Percentiles rank a stretch among this genome's conserved stretches.
Conservation (phyloP, 164 flowering plant species). For the Umbellularia californica region DNA sequence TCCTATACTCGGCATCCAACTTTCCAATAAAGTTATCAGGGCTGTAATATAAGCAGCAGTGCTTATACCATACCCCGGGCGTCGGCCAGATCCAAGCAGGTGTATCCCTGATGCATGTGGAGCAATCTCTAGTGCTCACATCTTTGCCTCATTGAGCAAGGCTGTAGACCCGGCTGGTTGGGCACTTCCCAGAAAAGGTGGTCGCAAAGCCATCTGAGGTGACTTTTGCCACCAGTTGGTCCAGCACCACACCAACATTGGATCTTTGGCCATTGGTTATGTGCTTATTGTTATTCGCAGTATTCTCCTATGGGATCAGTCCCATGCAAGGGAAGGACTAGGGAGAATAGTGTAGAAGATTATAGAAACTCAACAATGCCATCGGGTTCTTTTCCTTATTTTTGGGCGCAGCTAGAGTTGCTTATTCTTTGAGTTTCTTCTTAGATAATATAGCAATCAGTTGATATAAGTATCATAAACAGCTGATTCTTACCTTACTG, state of each 20-base stretch:
- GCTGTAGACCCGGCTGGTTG: not conserved
- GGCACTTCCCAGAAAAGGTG: not conserved
- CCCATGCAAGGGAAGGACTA: not conserved
- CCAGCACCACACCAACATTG: slow-evolving; percentile 1
- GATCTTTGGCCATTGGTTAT: not conserved
- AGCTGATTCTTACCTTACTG: too few relatives aligned
- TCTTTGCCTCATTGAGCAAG: slow-evolving; percentile 13
- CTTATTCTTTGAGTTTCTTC: not conserved
- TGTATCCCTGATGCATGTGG: slow-evolving; percentile 3
- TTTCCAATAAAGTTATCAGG: slow-evolving; percentile 7
- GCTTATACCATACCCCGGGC: slow-evolving; percentile 12
- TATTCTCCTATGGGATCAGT: slow-evolving; percentile 2
- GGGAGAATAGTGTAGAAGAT: slow-evolving; percentile 1
- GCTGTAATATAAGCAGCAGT: slow-evolving; percentile 12
- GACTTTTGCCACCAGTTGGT: slow-evolving; percentile 1
- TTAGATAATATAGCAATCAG: too few relatives aligned
- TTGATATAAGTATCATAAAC: not conserved
- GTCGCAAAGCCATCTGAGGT: slow-evolving; percentile 1
- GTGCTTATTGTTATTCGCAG: slow-evolving; percentile 2
- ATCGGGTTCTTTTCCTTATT: not conserved
- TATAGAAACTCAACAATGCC: not conserved
- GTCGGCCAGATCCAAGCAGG: slow-evolving; percentile 1
- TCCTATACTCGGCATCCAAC: slow-evolving; percentile 9
- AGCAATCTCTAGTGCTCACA: slow-evolving; percentile 7
- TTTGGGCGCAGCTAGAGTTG: not conserved